phyloP scores from a whole-genome alignment of 352 stramenopile species.

The Phytophthora cryptogea region DNA sequence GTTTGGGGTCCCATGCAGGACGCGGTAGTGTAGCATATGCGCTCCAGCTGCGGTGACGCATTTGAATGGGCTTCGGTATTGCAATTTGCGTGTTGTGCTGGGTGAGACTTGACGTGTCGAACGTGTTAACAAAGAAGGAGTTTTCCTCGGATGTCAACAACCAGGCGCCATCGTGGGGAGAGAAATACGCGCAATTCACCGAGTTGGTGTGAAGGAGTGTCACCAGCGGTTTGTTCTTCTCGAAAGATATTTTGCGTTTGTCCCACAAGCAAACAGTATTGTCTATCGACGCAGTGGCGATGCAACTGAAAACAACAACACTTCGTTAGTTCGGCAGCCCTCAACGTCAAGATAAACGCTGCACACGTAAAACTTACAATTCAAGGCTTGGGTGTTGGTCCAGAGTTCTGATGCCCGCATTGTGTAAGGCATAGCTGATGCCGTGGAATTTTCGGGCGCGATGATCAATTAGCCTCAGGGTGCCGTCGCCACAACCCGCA shows the following conservation, averaged over 20 bases:
- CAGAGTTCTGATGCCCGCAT: constrained; percentile 75
- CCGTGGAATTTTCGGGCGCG: constrained; percentile 27
- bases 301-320: constrained; percentile 36
- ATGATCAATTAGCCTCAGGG: constrained; percentile 51
- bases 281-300: constrained; percentile 70
- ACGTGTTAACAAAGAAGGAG: constrained; percentile 43
- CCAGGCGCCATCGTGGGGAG: constrained; percentile 48
- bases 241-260: constrained; percentile 43
- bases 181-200: constrained; percentile 81
- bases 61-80: not conserved
- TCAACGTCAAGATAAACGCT: not conserved
- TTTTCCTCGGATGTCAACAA: constrained; percentile 46
- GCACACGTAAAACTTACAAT: constrained; percentile 42
- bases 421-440: constrained; percentile 45
- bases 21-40: constrained; percentile 64
- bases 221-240: constrained; percentile 38
- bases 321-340: too few relatives aligned
- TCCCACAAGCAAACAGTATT: constrained; percentile 78
- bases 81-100: constrained; percentile 21
- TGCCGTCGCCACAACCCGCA: constrained; percentile 53
- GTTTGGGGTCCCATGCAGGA: constrained; percentile 65
- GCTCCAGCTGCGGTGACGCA: constrained; percentile 44
- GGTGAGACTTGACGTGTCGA: constrained; percentile 34
- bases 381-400: constrained; percentile 58
- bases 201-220: constrained; percentile 53